Base-by-base conservation (phyloP, 2,329 filamentous ascomycete genomes). In the Trichoderma sp. region DNA sequence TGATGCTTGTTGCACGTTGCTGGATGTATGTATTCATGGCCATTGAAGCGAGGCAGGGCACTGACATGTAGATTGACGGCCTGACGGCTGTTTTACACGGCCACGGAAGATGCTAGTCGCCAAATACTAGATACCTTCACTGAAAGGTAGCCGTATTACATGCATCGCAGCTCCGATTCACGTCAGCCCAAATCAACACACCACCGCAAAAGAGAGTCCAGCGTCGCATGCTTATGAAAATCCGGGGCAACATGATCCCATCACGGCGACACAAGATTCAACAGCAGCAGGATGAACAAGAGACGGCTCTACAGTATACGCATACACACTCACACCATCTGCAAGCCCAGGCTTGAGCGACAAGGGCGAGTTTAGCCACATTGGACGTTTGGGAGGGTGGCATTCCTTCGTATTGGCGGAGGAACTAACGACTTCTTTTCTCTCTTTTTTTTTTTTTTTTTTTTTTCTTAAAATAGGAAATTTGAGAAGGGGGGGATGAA, bases 321-420 rank as follows among this genome's bases (percentile, higher is more conserved):
- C 21, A 54, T 24, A 54, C 51, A 49, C 51, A 65, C 52, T 26
- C 55, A 24, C 34, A 59, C 55, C 13, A 14, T 21, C 24, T 16
- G 13, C 24, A 28, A 39, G 34, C 32, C 14, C 43, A 43, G 26
- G 65, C 65, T 60, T 46, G n/a, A 28, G 32, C 14, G n/a, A 11
- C 3, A n/a, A n/a, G 39, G 4, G 32, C 32, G 32, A 34, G 32
- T 8, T 18, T 43, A 43, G 39, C 39, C 39, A n/a, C 39, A 43
- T 43, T n/a, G 39, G 39, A n/a, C 39, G 24, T 49, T 49, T 49
- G 46, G 56, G 34, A 49, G 65, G 65, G 65, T 67, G 56, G 51
- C 65, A 67, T 67, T 67, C 56, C 46, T 67, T 67, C 65, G 65
- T 67, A 67, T 67, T n/a, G 55, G 65, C 46, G 56, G 54, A 66